phyloP scores from a whole-genome alignment of 2,329 filamentous ascomycete species.

The Monosporascus sp. region DNA sequence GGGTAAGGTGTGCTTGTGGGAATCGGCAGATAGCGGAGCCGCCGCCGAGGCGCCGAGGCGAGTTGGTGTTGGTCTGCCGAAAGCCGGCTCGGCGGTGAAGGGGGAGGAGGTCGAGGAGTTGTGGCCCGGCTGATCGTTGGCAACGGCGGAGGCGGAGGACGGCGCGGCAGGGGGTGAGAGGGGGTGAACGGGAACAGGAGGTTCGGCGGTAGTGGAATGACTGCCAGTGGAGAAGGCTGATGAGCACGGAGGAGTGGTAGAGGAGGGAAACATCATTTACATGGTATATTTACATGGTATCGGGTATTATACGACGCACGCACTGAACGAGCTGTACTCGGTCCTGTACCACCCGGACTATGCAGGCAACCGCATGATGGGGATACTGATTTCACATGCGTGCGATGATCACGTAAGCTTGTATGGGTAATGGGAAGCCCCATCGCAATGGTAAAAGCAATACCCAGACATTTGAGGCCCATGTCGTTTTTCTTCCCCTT shows the following conservation, averaged over 20 bases:
- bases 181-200: not conserved
- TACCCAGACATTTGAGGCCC: too few relatives aligned
- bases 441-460: too few relatives aligned
- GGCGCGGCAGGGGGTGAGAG: not conserved
- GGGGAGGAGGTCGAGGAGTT: not conserved
- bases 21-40: conserved; percentile 1
- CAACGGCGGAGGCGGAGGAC: not conserved
- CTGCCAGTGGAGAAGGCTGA: not conserved
- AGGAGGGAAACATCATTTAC: not conserved
- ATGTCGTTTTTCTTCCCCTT: too few relatives aligned
- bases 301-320: too few relatives aligned
- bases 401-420: too few relatives aligned
- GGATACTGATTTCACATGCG: too few relatives aligned
- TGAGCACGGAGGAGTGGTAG: not conserved
- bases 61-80: not conserved
- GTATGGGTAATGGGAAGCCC: too few relatives aligned
- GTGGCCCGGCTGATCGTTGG: not conserved
- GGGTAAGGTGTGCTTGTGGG: conserved; percentile 18
- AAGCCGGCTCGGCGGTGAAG: not conserved
- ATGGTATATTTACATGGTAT: not conserved
- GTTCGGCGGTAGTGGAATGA: too few relatives aligned
- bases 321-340: too few relatives aligned
- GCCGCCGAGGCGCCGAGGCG: not conserved
- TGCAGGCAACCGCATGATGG: too few relatives aligned
- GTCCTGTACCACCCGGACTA: too few relatives aligned